phyloP scores from a whole-genome alignment of 2,329 filamentous ascomycete genomes.

The Diaporthe helianthi region DNA sequence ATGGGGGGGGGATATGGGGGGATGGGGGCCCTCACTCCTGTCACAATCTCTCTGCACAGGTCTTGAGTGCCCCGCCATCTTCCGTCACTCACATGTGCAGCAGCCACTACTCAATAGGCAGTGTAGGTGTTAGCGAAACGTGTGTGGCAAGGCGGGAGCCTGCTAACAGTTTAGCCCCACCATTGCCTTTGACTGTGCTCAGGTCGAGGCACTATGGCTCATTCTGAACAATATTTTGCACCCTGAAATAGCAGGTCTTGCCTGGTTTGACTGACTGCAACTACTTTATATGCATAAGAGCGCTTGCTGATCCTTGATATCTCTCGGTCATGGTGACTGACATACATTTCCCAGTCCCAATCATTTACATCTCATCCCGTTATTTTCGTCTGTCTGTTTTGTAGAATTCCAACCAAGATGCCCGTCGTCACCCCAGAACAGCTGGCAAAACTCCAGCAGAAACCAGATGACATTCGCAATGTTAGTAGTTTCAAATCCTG shows the following conservation, averaged over 20 bases:
- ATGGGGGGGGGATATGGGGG: too few relatives aligned
- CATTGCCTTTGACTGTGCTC: not conserved
- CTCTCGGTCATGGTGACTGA: not conserved
- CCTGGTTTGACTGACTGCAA: not conserved
- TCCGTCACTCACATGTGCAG: not conserved
- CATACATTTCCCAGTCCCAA: not conserved
- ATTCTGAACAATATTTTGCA: conserved; percentile 35
- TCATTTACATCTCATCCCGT: not conserved
- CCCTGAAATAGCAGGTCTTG: conserved; percentile 22
- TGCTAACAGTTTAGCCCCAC: conserved; percentile 6
- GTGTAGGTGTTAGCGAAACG: conserved; percentile 4
- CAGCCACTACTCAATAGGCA: conserved; percentile 14
- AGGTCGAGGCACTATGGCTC: conserved; percentile 31
- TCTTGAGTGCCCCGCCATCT: conserved; percentile 13
- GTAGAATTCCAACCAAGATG: conserved; percentile 65
- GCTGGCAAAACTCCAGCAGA: conserved; percentile 86
- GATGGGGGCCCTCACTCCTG: conserved; percentile 1
- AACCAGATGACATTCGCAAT: conserved; percentile 90
- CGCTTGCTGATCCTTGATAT: conserved; percentile 24
- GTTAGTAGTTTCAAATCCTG: conserved; percentile 57
- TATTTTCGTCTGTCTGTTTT: not conserved
- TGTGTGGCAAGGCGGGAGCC: not conserved
- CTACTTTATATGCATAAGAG: conserved; percentile 13
- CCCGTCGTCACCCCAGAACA: conserved; percentile 91
- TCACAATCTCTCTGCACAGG: conserved; percentile 6